Conservation (phyloP, 2,329 filamentous ascomycete genomes). For the Alternaria sp. region DNA sequence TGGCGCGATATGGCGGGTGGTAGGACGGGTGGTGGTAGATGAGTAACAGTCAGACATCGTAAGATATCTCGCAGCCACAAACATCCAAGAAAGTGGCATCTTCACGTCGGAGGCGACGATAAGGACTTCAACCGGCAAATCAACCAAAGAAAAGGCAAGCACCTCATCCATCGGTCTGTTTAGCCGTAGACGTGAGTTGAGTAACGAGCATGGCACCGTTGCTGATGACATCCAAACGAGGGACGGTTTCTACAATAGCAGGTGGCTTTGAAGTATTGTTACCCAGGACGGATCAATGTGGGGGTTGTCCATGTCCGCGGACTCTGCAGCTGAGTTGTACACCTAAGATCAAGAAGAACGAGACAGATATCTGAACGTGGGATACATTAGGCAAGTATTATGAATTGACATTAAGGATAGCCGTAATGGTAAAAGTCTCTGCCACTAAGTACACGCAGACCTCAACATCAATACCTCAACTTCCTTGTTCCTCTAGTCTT, state of each 20-base stretch:
- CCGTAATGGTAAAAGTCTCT: background rate
- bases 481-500: slow-evolving; percentile 16
- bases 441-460: background rate
- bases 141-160: background rate
- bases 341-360: background rate
- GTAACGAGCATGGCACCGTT: background rate
- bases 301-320: background rate
- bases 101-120: background rate
- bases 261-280: background rate
- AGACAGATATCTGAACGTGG: background rate
- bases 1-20: background rate
- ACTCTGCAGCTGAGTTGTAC: background rate
- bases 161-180: background rate
- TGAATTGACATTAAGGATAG: background rate
- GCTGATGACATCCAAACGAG: no score
- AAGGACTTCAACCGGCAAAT: background rate
- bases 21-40: background rate
- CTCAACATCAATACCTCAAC: slow-evolving; percentile 1
- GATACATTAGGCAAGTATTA: background rate
- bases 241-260: background rate
- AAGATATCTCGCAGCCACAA: background rate
- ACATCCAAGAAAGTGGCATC: background rate
- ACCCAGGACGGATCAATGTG: background rate
- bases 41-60: background rate
- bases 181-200: background rate